These are phyloP conservation scores for Cryptococcus deneoformans DNA, from an alignment of 1,284 basidiomycete genomes.

Conservation along the genomic window DNA sequence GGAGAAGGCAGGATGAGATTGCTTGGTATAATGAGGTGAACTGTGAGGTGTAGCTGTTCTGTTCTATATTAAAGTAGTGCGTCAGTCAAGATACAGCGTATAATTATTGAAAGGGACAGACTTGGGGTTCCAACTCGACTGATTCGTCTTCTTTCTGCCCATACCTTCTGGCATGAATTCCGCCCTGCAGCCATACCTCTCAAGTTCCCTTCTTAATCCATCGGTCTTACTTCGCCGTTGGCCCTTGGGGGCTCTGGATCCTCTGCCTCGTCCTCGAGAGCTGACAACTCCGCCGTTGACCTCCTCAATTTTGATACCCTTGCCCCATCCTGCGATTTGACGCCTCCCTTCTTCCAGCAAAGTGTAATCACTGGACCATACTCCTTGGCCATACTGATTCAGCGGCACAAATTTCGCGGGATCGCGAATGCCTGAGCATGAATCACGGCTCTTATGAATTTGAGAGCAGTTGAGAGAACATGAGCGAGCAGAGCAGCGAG, in stretches of 20 bases:
- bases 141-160: slow-evolving; percentile 69
- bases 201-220: slow-evolving; percentile 60
- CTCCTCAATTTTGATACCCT: slow-evolving; percentile 54
- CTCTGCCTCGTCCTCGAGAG: slow-evolving; percentile 62
- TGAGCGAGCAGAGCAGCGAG: slow-evolving; percentile 64
- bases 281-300: slow-evolving; percentile 3
- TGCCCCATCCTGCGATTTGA: slow-evolving; percentile 66
- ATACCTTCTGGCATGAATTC: slow-evolving; percentile 77
- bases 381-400: slow-evolving; percentile 74
- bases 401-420: slow-evolving; percentile 70
- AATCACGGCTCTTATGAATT: slow-evolving; percentile 61
- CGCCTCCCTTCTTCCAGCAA: slow-evolving; percentile 77
- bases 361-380: slow-evolving; percentile 78
- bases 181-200: slow-evolving; percentile 62
- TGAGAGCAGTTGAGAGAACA: slow-evolving; percentile 71
- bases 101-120: slow-evolving; percentile 49
- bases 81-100: not conserved
- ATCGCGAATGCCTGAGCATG: slow-evolving; percentile 71
- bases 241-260: slow-evolving; percentile 59
- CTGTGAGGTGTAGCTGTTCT: slow-evolving; percentile 64
- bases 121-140: slow-evolving; percentile 77
- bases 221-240: slow-evolving; percentile 54
- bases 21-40: slow-evolving; percentile 63
- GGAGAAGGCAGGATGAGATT: slow-evolving; percentile 2
- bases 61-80: slow-evolving; percentile 46